Base-by-base conservation (phyloP, 1,284 basidiomycete species). In the Cystobasidium slooffiae region DNA sequence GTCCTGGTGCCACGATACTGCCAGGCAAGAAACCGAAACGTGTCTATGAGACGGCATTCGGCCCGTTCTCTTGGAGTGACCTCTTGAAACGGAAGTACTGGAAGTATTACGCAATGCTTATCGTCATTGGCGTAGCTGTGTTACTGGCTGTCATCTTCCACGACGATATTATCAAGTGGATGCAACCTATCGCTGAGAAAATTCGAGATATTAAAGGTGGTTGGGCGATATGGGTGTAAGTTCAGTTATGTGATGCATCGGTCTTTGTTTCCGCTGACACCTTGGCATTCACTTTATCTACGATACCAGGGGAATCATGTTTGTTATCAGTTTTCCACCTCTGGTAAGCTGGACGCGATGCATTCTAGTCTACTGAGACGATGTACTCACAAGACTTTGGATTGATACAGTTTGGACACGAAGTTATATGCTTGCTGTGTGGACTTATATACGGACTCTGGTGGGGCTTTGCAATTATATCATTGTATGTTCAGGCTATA, bases 391-490 rank as follows among this genome's bases (percentile, higher is more conserved):
- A 18, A 3, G 7, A 20, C 56, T 44, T 56, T 14, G 9, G 5
- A 10, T 47, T 0, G 14, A n/a, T 58, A 16, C 56, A 72, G 66
- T 76, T 75, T 55, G 74, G 74, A 37, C 62, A 65, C 12, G 75
- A 76, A 55, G 47, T 76, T 2, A 10, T 72, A 31, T 72, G 76
- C 56, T 20, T 70, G n/a, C 16, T 72, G 16, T 70, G 55, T 49
- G 62, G 73, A 20, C 56, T 84, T 8, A 82, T 84, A 9, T 84
- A 81, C 81, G 82, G 83, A 39, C 63, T 84, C n/a, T 79, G 82
- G 49, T 76, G 79, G 41, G 82, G 82, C 0, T 82, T 82, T 44
- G 89, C 80, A 3, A 90, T 90, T 76, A 87, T 89, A 8, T 86
- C 86, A 20, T 61, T 72, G 62, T 75, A 52, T 24, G 68, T 47